Base-by-base conservation (phyloP, 805 yeast species). In the Lipomyces oligophaga region DNA sequence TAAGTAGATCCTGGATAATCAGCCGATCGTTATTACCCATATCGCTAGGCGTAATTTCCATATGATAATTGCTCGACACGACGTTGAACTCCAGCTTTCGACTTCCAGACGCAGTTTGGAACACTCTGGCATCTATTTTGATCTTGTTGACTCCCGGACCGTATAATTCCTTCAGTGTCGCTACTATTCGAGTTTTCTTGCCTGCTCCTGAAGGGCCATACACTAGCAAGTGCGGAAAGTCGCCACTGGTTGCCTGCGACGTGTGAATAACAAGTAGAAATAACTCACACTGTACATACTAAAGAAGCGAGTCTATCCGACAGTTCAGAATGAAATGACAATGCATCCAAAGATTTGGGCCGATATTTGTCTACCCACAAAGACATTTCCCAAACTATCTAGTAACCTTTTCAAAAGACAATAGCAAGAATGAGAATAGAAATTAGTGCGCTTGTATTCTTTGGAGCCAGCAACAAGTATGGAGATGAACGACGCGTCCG, bases 131-230 rank as follows among this genome's bases (percentile, higher is more conserved):
- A 62, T 93, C 97, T 43, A 93, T 89, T 65, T 88, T 90, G 70
- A 85, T 72, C 44, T 80, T 85, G 54, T 84, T 89, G 16, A 85
- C 86, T 43, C 83, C 83, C 2, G 83, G 65, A 0, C 97, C 97
- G 60, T 82, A 93, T 28, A 93, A 73, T 57, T 86, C 86, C 45
- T 79, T 74, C 43, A 93, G 67, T 1, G 94, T 74, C 5, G 94
- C 80, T 65, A 87, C 75, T 5, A 88, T 84, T 55, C 98, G 77
- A 7, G 98, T 93, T 70, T 93, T 94, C 64, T 93, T 93, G 48
- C 99, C 99, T 13, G 95, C 86, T 3, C 99, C 99, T 30, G 88
- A 80, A 1, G 98, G 97, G 0, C 99, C 99, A 63, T 90, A 90
- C 2, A 93, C 77, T 22, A 93, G 69, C 38, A 93, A 66, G 69